Base-by-base conservation (phyloP, 2,329 filamentous ascomycete species). In the Sclerotinia subarctica region DNA sequence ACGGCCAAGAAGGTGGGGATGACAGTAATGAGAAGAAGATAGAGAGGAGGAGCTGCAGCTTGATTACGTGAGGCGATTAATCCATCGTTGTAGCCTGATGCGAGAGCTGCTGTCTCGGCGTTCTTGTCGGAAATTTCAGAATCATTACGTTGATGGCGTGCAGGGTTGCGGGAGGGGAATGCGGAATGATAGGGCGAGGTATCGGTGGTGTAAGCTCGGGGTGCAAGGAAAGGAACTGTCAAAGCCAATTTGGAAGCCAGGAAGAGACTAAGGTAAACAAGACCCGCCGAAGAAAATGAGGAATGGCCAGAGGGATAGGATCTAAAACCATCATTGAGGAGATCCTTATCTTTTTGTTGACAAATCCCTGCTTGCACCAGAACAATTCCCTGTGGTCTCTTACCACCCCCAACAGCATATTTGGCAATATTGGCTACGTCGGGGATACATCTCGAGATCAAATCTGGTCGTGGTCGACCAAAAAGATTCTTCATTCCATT, bases 231-330 rank as follows among this genome's bases (percentile, higher is more conserved):
- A 1, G 91, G 91, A 44, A 93, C 84, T 13, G 86, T 89, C 70
- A 94, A 88, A 69, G 88, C 85, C 75, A 94, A 91, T 78, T 94
- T 94, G 79, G 89, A 91, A 72, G 91, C 92, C 29, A 98, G 84
- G 82, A 93, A 97, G 63, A 98, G 86, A 1, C 90, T 90, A 21
- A 97, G 85, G 78, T 97, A 97, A 65, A 93, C 86, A 64, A 97
- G 81, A 0, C 94, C 94, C 15, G 90, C 89, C 73, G 92, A 92
- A 5, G 91, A 85, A 70, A 90, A 88, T 52, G 89, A 93, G 32
- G 90, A 81, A 80, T 94, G 91, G 0, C 91, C 91, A 66, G 88
- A 91, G 0, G 91, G 91, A 73, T 93, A 97, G 74, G 90, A 94
- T 57, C 91, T 86, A 80, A 97, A 97, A 1, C 91, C 93, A 76